Percentiles rank a stretch among this genome's conserved stretches.
These are phyloP conservation scores for Acrodontium crateriforme DNA, from an alignment of 2,329 filamentous ascomycete genomes.

Conservation along the genomic window DNA sequence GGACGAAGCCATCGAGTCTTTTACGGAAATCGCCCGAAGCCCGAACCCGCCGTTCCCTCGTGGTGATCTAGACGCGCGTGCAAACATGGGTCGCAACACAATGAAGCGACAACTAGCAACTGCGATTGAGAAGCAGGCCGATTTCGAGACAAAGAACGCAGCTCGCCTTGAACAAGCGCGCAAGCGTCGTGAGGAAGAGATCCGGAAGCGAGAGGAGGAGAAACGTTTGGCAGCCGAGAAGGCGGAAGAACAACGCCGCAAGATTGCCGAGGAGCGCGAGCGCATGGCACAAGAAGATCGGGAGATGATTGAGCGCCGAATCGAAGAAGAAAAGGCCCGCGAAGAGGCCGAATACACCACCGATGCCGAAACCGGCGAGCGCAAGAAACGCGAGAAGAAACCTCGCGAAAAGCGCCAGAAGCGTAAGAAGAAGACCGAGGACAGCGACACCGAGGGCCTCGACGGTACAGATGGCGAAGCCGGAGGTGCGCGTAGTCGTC, in stretches of 20 bases:
- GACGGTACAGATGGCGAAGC: conserved; percentile 34
- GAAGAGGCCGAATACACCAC: conserved; percentile 65
- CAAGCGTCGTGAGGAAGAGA: conserved; percentile 65
- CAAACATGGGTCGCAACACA: conserved; percentile 94
- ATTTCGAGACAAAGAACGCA: conserved; percentile 89
- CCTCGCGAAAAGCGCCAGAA: conserved; percentile 27
- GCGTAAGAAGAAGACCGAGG: conserved; percentile 49
- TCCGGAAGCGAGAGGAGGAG: conserved; percentile 64
- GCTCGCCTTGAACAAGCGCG: conserved; percentile 72
- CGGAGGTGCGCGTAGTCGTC: conserved; percentile 23
- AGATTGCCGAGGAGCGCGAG: conserved; percentile 75
- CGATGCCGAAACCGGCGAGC: conserved; percentile 70
- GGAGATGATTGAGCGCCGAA: conserved; percentile 54
- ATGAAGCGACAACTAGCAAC: conserved; percentile 84
- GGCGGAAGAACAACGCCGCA: conserved; percentile 60
- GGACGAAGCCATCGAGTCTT: conserved; percentile 67
- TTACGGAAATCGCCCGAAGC: conserved; percentile 44
- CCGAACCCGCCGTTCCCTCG: conserved; percentile 75
- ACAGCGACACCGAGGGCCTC: conserved; percentile 29
- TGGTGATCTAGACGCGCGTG: conserved; percentile 81
- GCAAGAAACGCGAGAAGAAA: conserved; percentile 64
- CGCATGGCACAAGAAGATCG: conserved; percentile 64
- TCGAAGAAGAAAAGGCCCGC: conserved; percentile 53
- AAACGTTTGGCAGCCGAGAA: conserved; percentile 52
- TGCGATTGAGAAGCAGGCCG: conserved; percentile 67